A percentile compares a stretch with the other conserved stretches of the same genome.
Conservation (phyloP, 73 alveolate species). For the Loxodes magnus region DNA sequence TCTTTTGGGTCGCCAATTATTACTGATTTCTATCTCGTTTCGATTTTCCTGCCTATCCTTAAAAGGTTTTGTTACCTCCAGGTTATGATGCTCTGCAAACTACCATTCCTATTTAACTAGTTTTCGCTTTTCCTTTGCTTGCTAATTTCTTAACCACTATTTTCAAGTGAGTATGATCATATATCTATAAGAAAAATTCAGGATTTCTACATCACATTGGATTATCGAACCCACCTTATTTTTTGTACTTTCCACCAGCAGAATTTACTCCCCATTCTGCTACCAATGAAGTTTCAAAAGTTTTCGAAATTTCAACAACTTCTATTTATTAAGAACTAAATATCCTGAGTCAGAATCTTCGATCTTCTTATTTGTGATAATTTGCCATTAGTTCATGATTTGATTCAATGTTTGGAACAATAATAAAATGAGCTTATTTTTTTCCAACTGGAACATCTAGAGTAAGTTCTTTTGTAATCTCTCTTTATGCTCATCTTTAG, state of each 20-base stretch:
- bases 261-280: slow-evolving; percentile 69
- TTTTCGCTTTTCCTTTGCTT: slow-evolving; percentile 33
- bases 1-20: not conserved
- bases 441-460: slow-evolving; percentile 63
- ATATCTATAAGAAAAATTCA: slow-evolving; percentile 58
- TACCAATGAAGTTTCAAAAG: slow-evolving; percentile 45
- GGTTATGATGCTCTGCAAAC: slow-evolving; percentile 22
- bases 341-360: slow-evolving; percentile 43
- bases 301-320: slow-evolving; percentile 60
- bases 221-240: slow-evolving; percentile 52
- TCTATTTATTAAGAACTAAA: slow-evolving; percentile 53
- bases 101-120: slow-evolving; percentile 38
- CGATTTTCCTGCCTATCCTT: slow-evolving; percentile 27
- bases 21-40: not conserved
- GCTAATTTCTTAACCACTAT: slow-evolving; percentile 61
- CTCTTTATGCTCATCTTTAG: slow-evolving; percentile 64
- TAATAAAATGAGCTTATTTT: slow-evolving; percentile 57
- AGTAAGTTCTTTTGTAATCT: slow-evolving; percentile 46
- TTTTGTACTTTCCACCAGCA: slow-evolving; percentile 72
- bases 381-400: slow-evolving; percentile 11
- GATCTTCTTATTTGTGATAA: slow-evolving; percentile 23
- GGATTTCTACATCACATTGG: slow-evolving; percentile 82
- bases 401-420: slow-evolving; percentile 38
- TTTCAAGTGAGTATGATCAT: slow-evolving; percentile 65
- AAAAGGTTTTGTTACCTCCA: slow-evolving; percentile 14